Conservation (phyloP, 2,329 filamentous ascomycete genomes). For the Fusarium sp. region DNA sequence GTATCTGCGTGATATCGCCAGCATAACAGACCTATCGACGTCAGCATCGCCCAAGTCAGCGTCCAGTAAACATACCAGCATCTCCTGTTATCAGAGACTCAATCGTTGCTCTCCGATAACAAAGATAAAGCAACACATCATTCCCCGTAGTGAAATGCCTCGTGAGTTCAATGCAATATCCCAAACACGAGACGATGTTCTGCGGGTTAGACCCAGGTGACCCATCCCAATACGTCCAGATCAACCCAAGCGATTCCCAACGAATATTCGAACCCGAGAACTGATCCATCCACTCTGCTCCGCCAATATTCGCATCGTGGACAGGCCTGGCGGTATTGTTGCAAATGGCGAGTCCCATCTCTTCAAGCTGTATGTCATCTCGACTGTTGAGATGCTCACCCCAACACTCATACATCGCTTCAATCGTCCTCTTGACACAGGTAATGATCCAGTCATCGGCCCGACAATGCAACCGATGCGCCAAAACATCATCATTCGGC, state of each 20-base stretch:
- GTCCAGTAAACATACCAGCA: conserved; percentile 48
- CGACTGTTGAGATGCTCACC: conserved; percentile 43
- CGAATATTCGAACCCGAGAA: conserved; percentile 54
- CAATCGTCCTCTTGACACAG: conserved; percentile 46
- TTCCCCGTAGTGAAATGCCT: conserved; percentile 48
- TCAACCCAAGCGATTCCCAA: conserved; percentile 58
- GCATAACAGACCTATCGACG: conserved; percentile 47
- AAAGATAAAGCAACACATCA: conserved; percentile 54
- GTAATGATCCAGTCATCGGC: conserved; percentile 51
- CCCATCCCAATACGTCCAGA: conserved; percentile 47
- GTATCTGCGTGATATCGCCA: conserved; percentile 55
- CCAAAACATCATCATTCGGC: conserved; percentile 29
- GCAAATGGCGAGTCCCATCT: conserved; percentile 52
- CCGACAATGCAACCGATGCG: conserved; percentile 37
- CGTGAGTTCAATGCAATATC: conserved; percentile 51
- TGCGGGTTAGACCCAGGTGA: neutral
- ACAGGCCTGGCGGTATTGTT: conserved; percentile 54
- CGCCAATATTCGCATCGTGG: conserved; percentile 50
- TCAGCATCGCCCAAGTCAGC: neutral
- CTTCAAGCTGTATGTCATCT: conserved; percentile 49
- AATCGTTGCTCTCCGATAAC: conserved; percentile 49
- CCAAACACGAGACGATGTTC: conserved; percentile 26
- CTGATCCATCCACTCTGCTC: conserved; percentile 54
- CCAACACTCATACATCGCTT: conserved; percentile 50
- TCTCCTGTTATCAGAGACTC: conserved; percentile 56